Base-by-base conservation (phyloP, 176 grass and related monocot genomes). In the Cocos nucifera region DNA sequence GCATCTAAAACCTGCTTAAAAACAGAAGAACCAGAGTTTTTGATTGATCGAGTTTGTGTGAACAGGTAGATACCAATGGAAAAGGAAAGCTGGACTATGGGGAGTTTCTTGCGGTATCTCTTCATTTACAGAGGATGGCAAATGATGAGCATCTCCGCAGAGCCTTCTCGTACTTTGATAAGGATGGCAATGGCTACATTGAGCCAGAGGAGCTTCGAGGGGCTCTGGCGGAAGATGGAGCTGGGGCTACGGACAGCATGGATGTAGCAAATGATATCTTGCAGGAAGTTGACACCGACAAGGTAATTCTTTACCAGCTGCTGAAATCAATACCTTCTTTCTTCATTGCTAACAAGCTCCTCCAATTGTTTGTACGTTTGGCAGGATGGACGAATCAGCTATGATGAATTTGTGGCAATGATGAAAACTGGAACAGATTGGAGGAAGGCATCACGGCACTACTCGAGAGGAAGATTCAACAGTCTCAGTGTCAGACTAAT, bases 361-460 rank as follows among this genome's bases (percentile, higher is more conserved):
- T 35, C 19, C 32, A n/a, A 54, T 39, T 63, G 9, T 57, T 29
- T 63, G 15, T 66, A 12, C 35, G 48, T 73, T 54, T 72, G 73
- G 73, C 53, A 98, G 93, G 93, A 98, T 79, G 93, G 93, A 30
- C 83, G 83, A 58, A 98, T 98, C 50, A 98, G 93, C 63, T 98
- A 92, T n/a, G 88, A 98, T 6, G 93, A 98, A 77, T 98, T 98
- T 60, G 85, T 93, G 53, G 94, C 94, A 0, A 98, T 98, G 94
- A 98, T 98, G 94, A 98, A 98, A 67, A 98, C 93, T 0, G 93
- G 93, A 49, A 98, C 93, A 17, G 93, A 98, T 75, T 98, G 93
- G 94, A 83, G 94, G 78, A 98, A 98, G 79, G 94, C 94, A 19
- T 98, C 94, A 23, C 73, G 94, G 4, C 94, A 98, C 62, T 98